Evolutionary conservation across 2,329 filamentous ascomycete species (phyloP), one percentile per base, ranked within the genome.

Genomic region (Monosporascus sp.): DNA sequence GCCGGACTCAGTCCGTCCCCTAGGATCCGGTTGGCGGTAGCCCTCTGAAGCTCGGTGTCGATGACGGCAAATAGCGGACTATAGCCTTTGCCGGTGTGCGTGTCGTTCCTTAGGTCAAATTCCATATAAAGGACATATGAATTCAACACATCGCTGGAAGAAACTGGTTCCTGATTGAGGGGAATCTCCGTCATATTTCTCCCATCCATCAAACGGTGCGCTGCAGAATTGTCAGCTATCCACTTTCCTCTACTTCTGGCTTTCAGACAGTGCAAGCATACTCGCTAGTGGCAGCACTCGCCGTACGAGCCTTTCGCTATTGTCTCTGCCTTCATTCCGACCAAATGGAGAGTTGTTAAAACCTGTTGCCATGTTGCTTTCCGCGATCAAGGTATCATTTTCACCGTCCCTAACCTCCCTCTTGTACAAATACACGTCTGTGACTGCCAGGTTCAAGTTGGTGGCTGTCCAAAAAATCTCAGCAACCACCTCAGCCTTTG

Each of bases 11-110:
- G 9, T 5, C 2, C 9, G 9, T 14, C 4, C 4, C 0, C 14
- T 34, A 14, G 11, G 9, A 5, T 5, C 11, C 0, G 4, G 31
- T 5, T 14, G 11, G 9, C 4, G 31, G 0, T 1, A 34, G 0
- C 17, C 20, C 4, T 31, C 22, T 1, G 20, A 15, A 4, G 2
- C 1, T 6, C 4, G 5, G 18, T 3, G 42, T 17, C 1, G 42
- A n/a, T 3, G 42, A 46, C 17, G 42, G 15, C n/a, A 24, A 46
- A 46, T 6, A 2, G 6, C 7, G 42, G 22, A 24, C 42, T 46
- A 24, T 46, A 46, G 42, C 42, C 9, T 9, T 14, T 4, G 24
- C 15, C 24, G 5, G 22, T 11, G 14, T 22, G 17, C 22, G 42
- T 31, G 11, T 18, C 14, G 42, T 46, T 27, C 2, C 25, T 2